Conservation (phyloP, 2,329 filamentous ascomycete genomes). For the Capronia coronata region DNA sequence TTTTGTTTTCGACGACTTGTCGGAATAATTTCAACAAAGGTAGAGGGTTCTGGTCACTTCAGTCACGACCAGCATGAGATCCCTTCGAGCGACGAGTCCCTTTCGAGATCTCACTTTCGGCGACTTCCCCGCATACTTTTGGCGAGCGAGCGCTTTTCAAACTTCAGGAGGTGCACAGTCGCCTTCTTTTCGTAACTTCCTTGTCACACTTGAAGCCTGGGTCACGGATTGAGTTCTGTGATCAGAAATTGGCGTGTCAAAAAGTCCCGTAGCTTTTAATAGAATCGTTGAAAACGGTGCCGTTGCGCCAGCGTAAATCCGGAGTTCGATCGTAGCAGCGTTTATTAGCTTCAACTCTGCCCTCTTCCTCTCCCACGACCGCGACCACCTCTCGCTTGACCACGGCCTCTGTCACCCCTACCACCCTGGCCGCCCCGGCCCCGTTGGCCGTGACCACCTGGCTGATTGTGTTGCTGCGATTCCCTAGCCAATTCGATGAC, state of each 20-base stretch:
- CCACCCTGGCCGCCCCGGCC: slow-evolving; percentile 37
- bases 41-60: slow-evolving; percentile 9
- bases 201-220: background rate
- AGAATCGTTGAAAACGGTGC: background rate
- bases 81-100: background rate
- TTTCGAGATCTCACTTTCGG: background rate
- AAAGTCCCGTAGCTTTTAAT: background rate
- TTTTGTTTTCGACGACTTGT: slow-evolving; percentile 2
- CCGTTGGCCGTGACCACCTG: slow-evolving; percentile 32
- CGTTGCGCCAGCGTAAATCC: background rate
- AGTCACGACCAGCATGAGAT: background rate
- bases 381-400: slow-evolving; percentile 37
- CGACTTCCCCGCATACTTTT: background rate
- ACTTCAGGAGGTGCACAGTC: background rate
- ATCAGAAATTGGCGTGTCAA: background rate
- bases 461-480: slow-evolving; percentile 58
- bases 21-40: background rate
- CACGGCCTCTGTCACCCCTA: slow-evolving; percentile 36
- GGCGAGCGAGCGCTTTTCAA: background rate
- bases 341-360: slow-evolving; percentile 9
- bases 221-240: background rate
- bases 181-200: background rate
- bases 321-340: background rate
- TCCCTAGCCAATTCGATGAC: slow-evolving; percentile 93
- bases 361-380: slow-evolving; percentile 41